A percentile compares a stretch with the other conserved stretches of the same genome.
Evolutionary conservation across 2,329 filamentous ascomycete species (phyloP).

Genomic region (Venturia carpophila): DNA sequence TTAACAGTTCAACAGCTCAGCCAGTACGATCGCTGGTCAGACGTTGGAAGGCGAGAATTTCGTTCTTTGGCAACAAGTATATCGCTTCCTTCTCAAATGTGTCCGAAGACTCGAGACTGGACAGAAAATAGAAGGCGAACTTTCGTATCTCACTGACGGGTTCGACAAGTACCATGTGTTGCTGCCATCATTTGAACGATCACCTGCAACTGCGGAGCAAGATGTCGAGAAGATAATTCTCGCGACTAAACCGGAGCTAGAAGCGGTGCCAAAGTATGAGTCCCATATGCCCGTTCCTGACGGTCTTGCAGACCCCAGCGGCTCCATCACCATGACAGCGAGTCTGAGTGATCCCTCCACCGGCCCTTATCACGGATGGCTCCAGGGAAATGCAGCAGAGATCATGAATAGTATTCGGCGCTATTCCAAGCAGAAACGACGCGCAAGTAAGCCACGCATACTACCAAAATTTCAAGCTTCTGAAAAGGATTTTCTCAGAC

Average conservation of each 20-base stretch:
- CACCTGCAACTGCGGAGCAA: background rate
- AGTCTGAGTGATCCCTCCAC: background rate
- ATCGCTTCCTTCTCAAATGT: conserved; percentile 28
- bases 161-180: conserved; percentile 14
- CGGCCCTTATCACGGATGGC: background rate
- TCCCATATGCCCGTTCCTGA: background rate
- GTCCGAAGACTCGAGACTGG: conserved; percentile 20
- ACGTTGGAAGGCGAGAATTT: conserved; percentile 38
- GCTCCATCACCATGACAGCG: background rate
- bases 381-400: background rate
- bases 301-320: background rate
- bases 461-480: conserved; percentile 19
- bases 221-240: background rate
- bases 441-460: background rate
- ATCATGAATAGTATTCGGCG: background rate
- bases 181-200: conserved; percentile 20
- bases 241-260: background rate
- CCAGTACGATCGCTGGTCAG: conserved; percentile 24
- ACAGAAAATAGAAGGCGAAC: conserved; percentile 12
- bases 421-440: background rate
- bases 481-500: conserved; percentile 22
- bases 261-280: background rate
- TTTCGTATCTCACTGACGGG: conserved; percentile 19
- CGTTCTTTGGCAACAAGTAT: conserved; percentile 35
- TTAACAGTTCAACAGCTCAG: conserved; percentile 6